Evolutionary conservation across 805 yeast species (phyloP).

Genomic region (Sugiyamaella smithiae): DNA sequence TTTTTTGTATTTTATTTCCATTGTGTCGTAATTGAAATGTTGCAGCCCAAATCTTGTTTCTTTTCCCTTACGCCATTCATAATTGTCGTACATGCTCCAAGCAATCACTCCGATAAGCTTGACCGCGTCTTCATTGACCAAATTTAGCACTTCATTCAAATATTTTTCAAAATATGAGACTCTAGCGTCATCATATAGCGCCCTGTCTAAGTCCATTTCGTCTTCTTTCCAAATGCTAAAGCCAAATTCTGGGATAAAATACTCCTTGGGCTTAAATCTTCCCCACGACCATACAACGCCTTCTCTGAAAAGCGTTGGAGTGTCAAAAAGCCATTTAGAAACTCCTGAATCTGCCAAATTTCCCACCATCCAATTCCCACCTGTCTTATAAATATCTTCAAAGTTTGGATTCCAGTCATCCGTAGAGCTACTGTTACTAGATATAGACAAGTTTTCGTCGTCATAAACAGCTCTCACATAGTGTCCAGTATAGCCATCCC

Average conservation of each 20-base stretch:
- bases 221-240: conserved; percentile 36
- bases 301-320: conserved; percentile 22
- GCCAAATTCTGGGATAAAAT: conserved; percentile 37
- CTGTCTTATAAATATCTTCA: conserved; percentile 20
- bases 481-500: conserved; percentile 34
- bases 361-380: conserved; percentile 26
- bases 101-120: conserved; percentile 35
- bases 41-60: conserved; percentile 24
- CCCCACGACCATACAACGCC: conserved; percentile 26
- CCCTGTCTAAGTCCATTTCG: conserved; percentile 30
- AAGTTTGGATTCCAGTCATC: conserved; percentile 34
- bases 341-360: conserved; percentile 27
- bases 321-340: conserved; percentile 29
- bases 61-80: conserved; percentile 36
- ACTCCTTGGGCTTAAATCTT: conserved; percentile 28
- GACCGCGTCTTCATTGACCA: conserved; percentile 30
- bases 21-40: conserved; percentile 20
- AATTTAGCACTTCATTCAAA: conserved; percentile 30
- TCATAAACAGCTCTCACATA: conserved; percentile 26
- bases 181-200: conserved; percentile 32
- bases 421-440: conserved; percentile 26
- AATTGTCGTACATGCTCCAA: conserved; percentile 37
- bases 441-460: conserved; percentile 31
- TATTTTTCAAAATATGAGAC: conserved; percentile 34
- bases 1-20: conserved; percentile 21